A percentile compares a stretch with the other conserved stretches of the same genome.
These are phyloP conservation scores for Elaeis oleifera DNA, from an alignment of 202 grass and related monocot species.

Conservation along the genomic window DNA sequence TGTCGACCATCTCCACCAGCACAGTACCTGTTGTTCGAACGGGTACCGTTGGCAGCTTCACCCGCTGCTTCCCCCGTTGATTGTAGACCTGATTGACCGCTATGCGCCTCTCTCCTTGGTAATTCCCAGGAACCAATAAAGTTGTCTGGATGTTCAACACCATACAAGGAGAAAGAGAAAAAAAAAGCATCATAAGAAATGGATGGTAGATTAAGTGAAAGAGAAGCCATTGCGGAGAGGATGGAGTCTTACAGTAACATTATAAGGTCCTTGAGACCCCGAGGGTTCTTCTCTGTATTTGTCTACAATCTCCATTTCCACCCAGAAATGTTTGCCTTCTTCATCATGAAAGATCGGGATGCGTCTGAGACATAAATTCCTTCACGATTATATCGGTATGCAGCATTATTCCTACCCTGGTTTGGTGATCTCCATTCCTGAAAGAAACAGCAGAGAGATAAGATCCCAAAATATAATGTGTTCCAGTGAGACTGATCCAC, in stretches of 20 bases:
- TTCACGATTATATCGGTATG: constrained; percentile 52
- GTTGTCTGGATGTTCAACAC: constrained; percentile 51
- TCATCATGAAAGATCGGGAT: constrained; percentile 71
- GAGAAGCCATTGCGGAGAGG: no score
- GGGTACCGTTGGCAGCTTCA: constrained; percentile 85
- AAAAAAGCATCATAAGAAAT: not conserved
- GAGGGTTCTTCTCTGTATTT: constrained; percentile 62
- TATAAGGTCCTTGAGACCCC: constrained; percentile 89
- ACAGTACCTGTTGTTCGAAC: constrained; percentile 87
- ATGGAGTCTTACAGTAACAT: constrained; percentile 56
- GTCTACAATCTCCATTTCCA: constrained; percentile 79
- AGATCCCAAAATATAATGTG: not conserved
- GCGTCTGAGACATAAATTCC: constrained; percentile 56
- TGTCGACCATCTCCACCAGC: constrained; percentile 78
- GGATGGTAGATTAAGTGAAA: not conserved
- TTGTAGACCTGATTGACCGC: constrained; percentile 44
- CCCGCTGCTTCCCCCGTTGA: constrained; percentile 53
- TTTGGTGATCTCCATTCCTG: constrained; percentile 89
- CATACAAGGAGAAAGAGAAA: constrained; percentile 4
- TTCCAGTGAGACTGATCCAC: no score
- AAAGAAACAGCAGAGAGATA: not conserved
- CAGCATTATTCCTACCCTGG: constrained; percentile 81
- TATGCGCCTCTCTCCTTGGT: constrained; percentile 87
- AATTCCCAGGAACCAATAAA: constrained; percentile 88
- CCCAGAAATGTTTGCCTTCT: constrained; percentile 91